Evolutionary conservation across 2,329 filamentous ascomycete species (phyloP).

Genomic region (Tolypocladium cylindrosporum): DNA sequence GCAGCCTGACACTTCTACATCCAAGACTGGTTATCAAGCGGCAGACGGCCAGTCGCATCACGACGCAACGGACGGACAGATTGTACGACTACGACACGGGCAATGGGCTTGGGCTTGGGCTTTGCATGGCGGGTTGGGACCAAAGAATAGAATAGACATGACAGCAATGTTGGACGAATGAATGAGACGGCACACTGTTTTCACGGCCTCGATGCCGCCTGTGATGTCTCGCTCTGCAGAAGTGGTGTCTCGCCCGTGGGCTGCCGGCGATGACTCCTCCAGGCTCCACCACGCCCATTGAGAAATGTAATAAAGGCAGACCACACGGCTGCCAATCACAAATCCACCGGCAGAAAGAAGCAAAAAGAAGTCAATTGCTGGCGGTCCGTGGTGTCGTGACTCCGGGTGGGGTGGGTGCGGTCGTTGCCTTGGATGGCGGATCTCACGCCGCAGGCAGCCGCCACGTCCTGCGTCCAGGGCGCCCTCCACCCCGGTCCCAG

Average conservation of each 20-base stretch:
- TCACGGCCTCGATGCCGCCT: too few relatives aligned
- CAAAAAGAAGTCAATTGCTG: background rate
- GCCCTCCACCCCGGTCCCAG: background rate
- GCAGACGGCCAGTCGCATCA: background rate
- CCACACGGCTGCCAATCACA: background rate
- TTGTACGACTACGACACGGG: background rate
- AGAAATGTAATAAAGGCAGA: background rate
- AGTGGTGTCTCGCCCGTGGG: background rate
- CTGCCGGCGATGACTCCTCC: background rate
- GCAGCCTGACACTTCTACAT: background rate
- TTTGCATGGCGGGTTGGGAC: background rate
- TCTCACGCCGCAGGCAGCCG: background rate
- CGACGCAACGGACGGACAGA: background rate
- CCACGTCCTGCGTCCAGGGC: background rate
- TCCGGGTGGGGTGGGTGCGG: background rate
- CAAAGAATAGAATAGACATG: conserved; percentile 1
- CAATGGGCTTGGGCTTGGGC: background rate
- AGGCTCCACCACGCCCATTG: background rate
- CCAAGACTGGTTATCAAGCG: background rate
- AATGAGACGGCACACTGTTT: background rate
- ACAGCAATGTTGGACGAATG: conserved; percentile 2
- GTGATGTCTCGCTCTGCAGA: background rate
- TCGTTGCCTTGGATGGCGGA: background rate
- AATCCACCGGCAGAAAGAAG: background rate
- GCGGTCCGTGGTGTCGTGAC: background rate